A percentile compares a stretch with the other conserved stretches of the same genome.
phyloP scores from a whole-genome alignment of 2,329 filamentous ascomycete species.

The Penicillium sp. region DNA sequence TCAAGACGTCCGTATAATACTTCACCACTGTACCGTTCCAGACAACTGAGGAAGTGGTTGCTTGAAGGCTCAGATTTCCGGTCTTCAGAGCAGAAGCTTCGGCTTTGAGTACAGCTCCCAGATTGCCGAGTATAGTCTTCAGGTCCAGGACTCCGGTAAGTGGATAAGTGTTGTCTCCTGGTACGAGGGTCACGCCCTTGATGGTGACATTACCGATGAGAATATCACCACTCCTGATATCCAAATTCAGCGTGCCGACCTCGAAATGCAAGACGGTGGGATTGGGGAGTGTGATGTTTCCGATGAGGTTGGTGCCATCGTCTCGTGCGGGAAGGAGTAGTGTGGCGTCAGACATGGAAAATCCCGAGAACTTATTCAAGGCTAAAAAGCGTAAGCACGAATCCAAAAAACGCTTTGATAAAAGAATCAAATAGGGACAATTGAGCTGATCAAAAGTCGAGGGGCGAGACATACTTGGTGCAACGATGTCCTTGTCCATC shows the following conservation, averaged over 20 bases:
- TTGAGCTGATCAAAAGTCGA: not conserved
- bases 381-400: constrained; percentile 2
- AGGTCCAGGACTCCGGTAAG: constrained; percentile 26
- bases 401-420: not conserved
- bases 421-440: not conserved
- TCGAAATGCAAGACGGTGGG: constrained; percentile 26
- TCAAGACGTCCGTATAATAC: constrained; percentile 28
- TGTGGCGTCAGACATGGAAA: constrained; percentile 25
- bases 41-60: constrained; percentile 16
- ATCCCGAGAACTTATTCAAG: constrained; percentile 26
- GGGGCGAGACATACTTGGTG: constrained; percentile 16
- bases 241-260: constrained; percentile 27
- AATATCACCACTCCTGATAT: constrained; percentile 26
- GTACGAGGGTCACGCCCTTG: constrained; percentile 21
- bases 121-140: constrained; percentile 17
- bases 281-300: constrained; percentile 29
- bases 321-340: constrained; percentile 24
- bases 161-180: constrained; percentile 29
- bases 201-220: constrained; percentile 27
- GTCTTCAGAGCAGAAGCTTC: constrained; percentile 18
- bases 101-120: constrained; percentile 20
- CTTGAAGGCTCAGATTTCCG: constrained; percentile 20
- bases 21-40: constrained; percentile 24
- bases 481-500: constrained; percentile 24
- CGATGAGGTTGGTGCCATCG: constrained; percentile 30